Conservation (phyloP, 768 basidiomycete genomes). For the Xerocomus brunneocitrinus region DNA sequence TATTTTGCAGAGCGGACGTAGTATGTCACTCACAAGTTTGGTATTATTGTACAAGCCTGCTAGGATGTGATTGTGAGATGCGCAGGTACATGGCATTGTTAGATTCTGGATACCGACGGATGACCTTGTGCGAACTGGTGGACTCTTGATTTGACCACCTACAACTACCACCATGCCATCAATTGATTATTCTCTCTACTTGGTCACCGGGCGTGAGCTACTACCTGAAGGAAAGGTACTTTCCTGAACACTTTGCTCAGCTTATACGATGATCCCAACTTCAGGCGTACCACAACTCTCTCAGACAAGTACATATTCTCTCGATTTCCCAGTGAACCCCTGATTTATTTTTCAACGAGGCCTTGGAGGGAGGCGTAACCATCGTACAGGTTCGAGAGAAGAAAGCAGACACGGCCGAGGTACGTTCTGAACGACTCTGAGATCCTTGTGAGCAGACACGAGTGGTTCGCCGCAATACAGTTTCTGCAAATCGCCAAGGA, state of each 20-base stretch:
- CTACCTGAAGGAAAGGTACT: slow-evolving; percentile 72
- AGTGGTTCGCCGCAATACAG: slow-evolving; percentile 32
- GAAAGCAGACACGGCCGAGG: slow-evolving; percentile 72
- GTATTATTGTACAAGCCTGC: too few relatives aligned
- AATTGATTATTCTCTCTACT: slow-evolving; percentile 71
- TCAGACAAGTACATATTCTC: slow-evolving; percentile 58
- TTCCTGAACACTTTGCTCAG: neutral
- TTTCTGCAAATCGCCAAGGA: slow-evolving; percentile 70
- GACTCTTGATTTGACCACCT: too few relatives aligned
- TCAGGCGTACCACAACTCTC: slow-evolving; percentile 63
- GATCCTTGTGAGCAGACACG: neutral
- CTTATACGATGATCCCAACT: slow-evolving; percentile 4
- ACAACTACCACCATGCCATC: neutral
- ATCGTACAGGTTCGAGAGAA: slow-evolving; percentile 91
- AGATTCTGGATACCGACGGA: too few relatives aligned
- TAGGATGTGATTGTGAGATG: too few relatives aligned
- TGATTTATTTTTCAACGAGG: slow-evolving; percentile 36
- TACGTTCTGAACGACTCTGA: slow-evolving; percentile 30
- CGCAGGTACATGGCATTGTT: too few relatives aligned
- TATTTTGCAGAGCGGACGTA: too few relatives aligned
- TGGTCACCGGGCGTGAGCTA: slow-evolving; percentile 79
- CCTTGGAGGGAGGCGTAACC: slow-evolving; percentile 83
- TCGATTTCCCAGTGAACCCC: neutral
- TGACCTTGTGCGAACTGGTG: too few relatives aligned
- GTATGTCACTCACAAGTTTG: too few relatives aligned